Conservation (phyloP, 805 yeast genomes). For the Candida insectorum region DNA sequence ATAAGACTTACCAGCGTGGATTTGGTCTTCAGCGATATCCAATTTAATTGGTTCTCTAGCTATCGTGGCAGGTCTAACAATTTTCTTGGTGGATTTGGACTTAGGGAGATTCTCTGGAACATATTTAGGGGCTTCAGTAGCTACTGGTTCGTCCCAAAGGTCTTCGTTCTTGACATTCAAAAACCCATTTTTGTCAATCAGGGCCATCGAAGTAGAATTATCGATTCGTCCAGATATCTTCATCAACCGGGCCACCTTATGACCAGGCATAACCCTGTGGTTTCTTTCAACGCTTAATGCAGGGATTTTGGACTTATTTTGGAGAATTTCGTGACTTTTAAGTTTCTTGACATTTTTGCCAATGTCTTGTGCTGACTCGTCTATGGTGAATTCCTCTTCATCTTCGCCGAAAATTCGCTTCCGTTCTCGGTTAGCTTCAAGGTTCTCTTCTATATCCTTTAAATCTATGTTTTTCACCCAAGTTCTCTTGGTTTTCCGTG, state of each 20-base stretch:
- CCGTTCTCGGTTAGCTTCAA: slow-evolving; percentile 68
- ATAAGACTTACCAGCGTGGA: slow-evolving; percentile 86
- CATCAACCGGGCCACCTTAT: slow-evolving; percentile 63
- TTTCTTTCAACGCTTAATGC: slow-evolving; percentile 46
- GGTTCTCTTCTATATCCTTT: slow-evolving; percentile 67
- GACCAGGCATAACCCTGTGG: slow-evolving; percentile 46
- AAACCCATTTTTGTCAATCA: slow-evolving; percentile 63
- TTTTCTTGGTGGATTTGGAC: slow-evolving; percentile 46
- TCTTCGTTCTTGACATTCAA: slow-evolving; percentile 45
- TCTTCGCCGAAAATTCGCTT: slow-evolving; percentile 56
- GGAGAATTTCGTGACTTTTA: slow-evolving; percentile 66
- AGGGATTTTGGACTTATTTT: slow-evolving; percentile 72
- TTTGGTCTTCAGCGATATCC: slow-evolving; percentile 37
- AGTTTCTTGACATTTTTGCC: slow-evolving; percentile 42
- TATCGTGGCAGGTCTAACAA: slow-evolving; percentile 12
- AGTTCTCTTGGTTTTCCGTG: slow-evolving; percentile 88
- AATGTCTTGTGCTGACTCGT: slow-evolving; percentile 38
- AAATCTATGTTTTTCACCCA: slow-evolving; percentile 93
- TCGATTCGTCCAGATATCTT: slow-evolving; percentile 74
- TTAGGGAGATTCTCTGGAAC: slow-evolving; percentile 15
- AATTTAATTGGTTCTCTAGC: slow-evolving; percentile 48
- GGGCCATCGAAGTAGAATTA: slow-evolving; percentile 47
- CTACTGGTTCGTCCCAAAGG: slow-evolving; percentile 58
- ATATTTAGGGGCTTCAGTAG: neutral
- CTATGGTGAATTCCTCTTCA: slow-evolving; percentile 58